Evolutionary conservation across 176 grass and related monocot genomes (phyloP).

Genomic region (Calamus simplicifolius): DNA sequence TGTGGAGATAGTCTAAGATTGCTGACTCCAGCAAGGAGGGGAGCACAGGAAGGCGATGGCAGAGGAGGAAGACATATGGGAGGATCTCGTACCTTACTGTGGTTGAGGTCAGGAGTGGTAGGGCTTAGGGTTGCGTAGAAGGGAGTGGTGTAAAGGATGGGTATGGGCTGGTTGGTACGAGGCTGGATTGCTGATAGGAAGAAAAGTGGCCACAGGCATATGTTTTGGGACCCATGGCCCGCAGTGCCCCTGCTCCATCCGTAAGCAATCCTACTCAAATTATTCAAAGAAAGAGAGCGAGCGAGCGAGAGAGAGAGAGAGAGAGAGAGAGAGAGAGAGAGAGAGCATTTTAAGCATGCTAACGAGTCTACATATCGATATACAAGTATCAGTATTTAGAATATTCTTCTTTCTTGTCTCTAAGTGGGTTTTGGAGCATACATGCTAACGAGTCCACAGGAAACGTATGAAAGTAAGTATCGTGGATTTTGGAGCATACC

Average conservation of each 20-base stretch:
- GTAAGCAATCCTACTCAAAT: conserved; percentile 26
- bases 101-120: no score
- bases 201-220: conserved; percentile 16
- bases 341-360: background rate
- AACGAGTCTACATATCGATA: no score
- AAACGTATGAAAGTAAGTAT: no score
- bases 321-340: background rate
- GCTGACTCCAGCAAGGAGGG: conserved; percentile 1
- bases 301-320: conserved; percentile 4
- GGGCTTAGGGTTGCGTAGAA: background rate
- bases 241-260: conserved; percentile 1
- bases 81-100: no score
- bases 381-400: no score
- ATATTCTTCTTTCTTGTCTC: no score
- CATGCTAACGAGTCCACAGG: no score
- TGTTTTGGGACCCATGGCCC: background rate
- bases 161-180: background rate
- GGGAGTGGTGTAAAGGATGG: background rate
- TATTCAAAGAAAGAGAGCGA: conserved; percentile 5
- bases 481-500: no score
- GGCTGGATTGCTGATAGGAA: background rate
- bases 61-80: no score
- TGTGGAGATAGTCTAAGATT: background rate
- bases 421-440: no score
- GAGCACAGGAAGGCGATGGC: background rate